These are phyloP conservation scores for Micromonas pusilla DNA, from an alignment of 139 green algal species.

Conservation along the genomic window DNA sequence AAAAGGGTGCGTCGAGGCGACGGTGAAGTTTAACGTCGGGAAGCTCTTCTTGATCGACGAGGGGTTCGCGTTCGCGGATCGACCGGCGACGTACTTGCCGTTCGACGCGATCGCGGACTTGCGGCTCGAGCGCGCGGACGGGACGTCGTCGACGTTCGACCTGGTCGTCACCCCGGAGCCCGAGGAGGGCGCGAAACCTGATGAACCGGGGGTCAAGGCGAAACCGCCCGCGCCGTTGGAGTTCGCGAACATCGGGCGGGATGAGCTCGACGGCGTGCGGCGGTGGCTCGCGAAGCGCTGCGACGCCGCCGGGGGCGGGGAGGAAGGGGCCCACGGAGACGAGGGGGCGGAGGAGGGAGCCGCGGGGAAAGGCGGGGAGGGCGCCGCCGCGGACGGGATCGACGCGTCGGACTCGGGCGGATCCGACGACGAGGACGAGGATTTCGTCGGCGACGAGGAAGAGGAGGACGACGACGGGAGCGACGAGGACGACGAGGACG, in stretches of 20 bases:
- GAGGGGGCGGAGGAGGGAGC: background rate
- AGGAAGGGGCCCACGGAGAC: background rate
- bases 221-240: background rate
- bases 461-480: background rate
- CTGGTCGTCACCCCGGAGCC: background rate
- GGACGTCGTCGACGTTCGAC: background rate
- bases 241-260: constrained; percentile 4
- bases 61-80: background rate
- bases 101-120: constrained; percentile 4
- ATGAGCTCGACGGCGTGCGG: constrained; percentile 7
- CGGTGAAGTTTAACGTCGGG: background rate
- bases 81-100: background rate
- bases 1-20: constrained; percentile 1
- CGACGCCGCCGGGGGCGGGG: background rate
- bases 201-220: too few species aligned
- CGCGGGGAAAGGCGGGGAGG: background rate
- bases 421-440: background rate
- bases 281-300: constrained; percentile 6
- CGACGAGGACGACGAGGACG: background rate
- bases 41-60: constrained; percentile 9
- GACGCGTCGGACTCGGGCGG: background rate
- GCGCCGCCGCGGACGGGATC: background rate
- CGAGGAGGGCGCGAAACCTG: too few species aligned
- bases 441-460: background rate
- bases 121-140: background rate